Evolutionary conservation across 1,284 basidiomycete genomes (phyloP).

Genomic region (Ustilago trichophora): DNA sequence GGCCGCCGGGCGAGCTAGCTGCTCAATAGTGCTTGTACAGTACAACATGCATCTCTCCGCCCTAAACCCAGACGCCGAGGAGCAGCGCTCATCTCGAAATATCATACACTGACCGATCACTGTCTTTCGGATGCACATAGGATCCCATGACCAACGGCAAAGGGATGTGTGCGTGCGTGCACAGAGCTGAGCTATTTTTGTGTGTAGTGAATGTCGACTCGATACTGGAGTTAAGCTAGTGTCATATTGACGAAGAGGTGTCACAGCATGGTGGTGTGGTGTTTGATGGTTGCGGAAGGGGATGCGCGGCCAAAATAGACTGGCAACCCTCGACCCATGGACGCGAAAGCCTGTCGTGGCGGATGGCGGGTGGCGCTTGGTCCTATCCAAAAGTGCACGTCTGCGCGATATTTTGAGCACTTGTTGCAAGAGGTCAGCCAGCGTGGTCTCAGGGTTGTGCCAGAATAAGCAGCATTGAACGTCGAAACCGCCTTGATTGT

Average conservation of each 20-base stretch:
- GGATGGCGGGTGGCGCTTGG: neutral
- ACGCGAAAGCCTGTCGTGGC: neutral
- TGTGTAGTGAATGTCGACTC: too few relatives aligned
- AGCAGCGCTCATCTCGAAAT: neutral
- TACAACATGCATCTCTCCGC: neutral
- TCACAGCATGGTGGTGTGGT: too few relatives aligned
- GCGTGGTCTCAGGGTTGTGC: slow-evolving; percentile 19
- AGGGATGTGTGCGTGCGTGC: too few relatives aligned
- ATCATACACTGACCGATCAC: too few relatives aligned
- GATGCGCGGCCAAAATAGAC: neutral
- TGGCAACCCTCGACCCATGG: slow-evolving; percentile 31
- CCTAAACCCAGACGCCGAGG: slow-evolving; percentile 7
- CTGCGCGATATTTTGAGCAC: slow-evolving; percentile 2
- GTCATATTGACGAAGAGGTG: too few relatives aligned
- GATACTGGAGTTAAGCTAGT: too few relatives aligned
- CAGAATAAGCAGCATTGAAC: too few relatives aligned
- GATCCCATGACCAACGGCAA: too few relatives aligned
- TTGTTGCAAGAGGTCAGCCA: too few relatives aligned
- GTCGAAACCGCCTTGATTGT: too few relatives aligned
- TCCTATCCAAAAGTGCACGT: slow-evolving; percentile 2
- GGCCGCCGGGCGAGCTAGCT: slow-evolving; percentile 1
- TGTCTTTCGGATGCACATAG: neutral
- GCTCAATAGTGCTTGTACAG: neutral
- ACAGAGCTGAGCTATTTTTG: slow-evolving; percentile 15
- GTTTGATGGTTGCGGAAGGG: too few relatives aligned